Percentiles rank a stretch among this genome's conserved stretches.
Evolutionary conservation across 148 eudicot genomes (phyloP).

Genomic region (Rhododendron ferrugineum): DNA sequence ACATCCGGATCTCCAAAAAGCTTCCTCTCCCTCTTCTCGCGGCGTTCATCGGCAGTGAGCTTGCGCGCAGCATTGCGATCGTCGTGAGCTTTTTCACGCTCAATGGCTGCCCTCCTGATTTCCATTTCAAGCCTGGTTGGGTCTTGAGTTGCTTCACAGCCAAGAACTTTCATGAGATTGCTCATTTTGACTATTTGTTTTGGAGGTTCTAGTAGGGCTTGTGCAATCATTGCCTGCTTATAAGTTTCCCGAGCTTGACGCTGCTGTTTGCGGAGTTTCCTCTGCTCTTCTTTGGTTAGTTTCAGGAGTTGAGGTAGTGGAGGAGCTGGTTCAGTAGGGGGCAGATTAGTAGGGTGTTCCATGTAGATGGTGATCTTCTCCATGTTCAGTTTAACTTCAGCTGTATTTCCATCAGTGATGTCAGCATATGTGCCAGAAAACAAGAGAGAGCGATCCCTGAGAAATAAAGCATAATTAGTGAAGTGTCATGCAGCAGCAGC

Average conservation of each 20-base stretch:
- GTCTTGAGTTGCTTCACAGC: slow-evolving; percentile 88
- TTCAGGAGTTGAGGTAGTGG: slow-evolving; percentile 88
- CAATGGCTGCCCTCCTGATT: slow-evolving; percentile 83
- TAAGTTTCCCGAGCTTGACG: slow-evolving; percentile 80
- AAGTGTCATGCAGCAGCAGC: not conserved
- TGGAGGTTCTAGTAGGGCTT: slow-evolving; percentile 81
- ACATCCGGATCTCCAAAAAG: slow-evolving; percentile 70
- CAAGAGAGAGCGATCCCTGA: slow-evolving; percentile 80
- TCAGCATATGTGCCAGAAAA: slow-evolving; percentile 48
- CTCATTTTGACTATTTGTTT: slow-evolving; percentile 94
- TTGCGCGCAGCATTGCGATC: slow-evolving; percentile 84
- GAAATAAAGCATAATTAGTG: slow-evolving; percentile 10
- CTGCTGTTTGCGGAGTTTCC: slow-evolving; percentile 82
- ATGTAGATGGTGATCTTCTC: slow-evolving; percentile 82
- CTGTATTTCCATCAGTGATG: slow-evolving; percentile 24
- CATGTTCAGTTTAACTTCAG: slow-evolving; percentile 50
- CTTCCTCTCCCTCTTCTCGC: slow-evolving; percentile 84
- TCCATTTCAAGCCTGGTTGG: slow-evolving; percentile 87
- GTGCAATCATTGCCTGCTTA: slow-evolving; percentile 90
- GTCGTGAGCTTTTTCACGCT: slow-evolving; percentile 85
- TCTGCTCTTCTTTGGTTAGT: slow-evolving; percentile 85
- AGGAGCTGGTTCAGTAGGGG: slow-evolving; percentile 79
- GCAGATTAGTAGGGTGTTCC: slow-evolving; percentile 87
- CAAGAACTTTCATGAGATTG: slow-evolving; percentile 87
- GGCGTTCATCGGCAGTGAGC: slow-evolving; percentile 79